phyloP scores from a whole-genome alignment of 495 filamentous ascomycete species.

The Podospora pseudoanserina region DNA sequence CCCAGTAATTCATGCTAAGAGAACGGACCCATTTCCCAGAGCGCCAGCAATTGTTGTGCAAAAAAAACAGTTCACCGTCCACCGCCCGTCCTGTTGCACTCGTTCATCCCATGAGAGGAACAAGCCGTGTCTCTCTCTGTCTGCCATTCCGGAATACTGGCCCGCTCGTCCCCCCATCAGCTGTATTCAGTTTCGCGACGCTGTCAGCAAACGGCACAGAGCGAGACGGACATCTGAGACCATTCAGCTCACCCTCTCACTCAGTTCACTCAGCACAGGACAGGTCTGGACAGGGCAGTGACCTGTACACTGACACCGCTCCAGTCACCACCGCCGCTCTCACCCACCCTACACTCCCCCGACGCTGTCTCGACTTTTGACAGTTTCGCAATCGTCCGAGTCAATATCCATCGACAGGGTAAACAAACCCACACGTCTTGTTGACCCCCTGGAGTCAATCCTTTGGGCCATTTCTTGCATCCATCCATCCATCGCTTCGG shows the following conservation, averaged over 20 bases:
- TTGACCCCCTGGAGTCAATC: conserved; percentile 13
- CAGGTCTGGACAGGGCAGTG: neutral
- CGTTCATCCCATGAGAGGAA: conserved; percentile 14
- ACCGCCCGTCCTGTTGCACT: conserved; percentile 2
- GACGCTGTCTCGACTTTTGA: conserved; percentile 7
- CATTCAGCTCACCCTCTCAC: neutral
- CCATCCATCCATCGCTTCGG: conserved; percentile 21
- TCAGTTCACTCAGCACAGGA: neutral
- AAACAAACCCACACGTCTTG: conserved; percentile 4
- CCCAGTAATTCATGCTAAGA: conserved; percentile 37
- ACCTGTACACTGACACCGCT: neutral
- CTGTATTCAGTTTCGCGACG: neutral
- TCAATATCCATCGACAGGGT: conserved; percentile 3
- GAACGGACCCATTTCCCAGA: conserved; percentile 17
- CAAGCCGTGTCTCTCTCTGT: conserved; percentile 4
- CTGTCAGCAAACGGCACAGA: neutral
- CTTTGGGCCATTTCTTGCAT: conserved; percentile 16
- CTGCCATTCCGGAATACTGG: neutral
- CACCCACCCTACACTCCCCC: conserved; percentile 1
- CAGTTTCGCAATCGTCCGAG: conserved; percentile 8
- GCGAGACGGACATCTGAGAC: neutral
- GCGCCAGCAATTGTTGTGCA: conserved; percentile 7
- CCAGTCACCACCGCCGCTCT: neutral
- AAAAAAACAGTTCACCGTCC: conserved; percentile 13
- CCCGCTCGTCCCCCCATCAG: neutral